Evolutionary conservation across 805 yeast genomes (phyloP), one percentile per base, ranked within the genome.

Genomic region (Priceomyces castillae): DNA sequence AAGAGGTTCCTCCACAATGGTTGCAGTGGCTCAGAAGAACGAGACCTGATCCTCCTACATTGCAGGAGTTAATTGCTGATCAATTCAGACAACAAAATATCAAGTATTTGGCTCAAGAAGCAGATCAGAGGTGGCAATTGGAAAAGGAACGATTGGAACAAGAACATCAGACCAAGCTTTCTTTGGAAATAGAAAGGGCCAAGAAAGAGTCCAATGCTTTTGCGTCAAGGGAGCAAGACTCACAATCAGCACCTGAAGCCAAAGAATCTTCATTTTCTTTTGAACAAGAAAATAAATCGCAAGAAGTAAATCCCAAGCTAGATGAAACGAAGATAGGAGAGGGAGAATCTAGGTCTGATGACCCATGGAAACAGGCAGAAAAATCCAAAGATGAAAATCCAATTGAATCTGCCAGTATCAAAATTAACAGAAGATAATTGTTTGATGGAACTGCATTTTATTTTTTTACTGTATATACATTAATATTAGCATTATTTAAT

Each of bases 1-100:
- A 70, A 5, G 77, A 80, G 14, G 78, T 74, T 2, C 81, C 81
- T 14, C 78, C 89, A 12, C 88, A 81, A 54, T 87, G 96, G 95
- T 68, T 77, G 30, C 90, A 84, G 58, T 87, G 96, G 95, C 71
- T 88, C 16, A 63, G 92, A 41, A 69, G 78, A 51, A 80, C 86
- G 2, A 70, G 94, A 39, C 62, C 68, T 1, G 56, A 62, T 2
- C 73, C 82, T 5, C 96, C 96, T 0, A 69, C 81, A 0, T 53
- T 87, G 16, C 67, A 73, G 30, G 95, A 87, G 47, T 71, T 87
- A 31, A 50, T 74, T 1, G 65, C 64, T 2, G 95, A 87, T 51
- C 70, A 78, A 52, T 54, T 66, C 23, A 69, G 96, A 30, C 78
- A 80, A 39, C 69, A 68, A 33, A 67, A 67, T 12, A 68, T 86